Percentiles rank a stretch among this genome's conserved stretches.
Evolutionary conservation across 352 stramenopile genomes (phyloP).

Genomic region (Globisporangium emineosum): DNA sequence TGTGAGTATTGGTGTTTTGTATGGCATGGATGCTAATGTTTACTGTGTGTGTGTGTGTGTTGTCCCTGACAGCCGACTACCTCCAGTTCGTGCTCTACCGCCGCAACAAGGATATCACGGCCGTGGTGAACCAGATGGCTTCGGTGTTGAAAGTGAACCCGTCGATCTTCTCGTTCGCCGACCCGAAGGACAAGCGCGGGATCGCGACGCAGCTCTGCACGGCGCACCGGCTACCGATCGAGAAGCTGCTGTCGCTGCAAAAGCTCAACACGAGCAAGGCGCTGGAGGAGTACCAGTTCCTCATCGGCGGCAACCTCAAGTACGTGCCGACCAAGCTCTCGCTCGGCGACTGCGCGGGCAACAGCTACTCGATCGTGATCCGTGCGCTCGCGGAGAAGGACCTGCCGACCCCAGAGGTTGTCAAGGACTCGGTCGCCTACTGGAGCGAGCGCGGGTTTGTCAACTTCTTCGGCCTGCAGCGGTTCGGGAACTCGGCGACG

Average conservation of each 20-base stretch:
- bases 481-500: constrained; percentile 90
- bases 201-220: constrained; percentile 96
- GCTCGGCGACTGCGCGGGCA: constrained; percentile 88
- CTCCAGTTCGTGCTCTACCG: constrained; percentile 97
- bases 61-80: constrained; percentile 78
- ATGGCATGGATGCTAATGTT: not conserved
- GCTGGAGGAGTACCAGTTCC: constrained; percentile 75
- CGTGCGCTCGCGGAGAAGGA: constrained; percentile 83
- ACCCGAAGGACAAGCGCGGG: constrained; percentile 97
- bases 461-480: constrained; percentile 97
- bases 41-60: constrained; percentile 10
- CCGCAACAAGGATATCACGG: constrained; percentile 95
- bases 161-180: constrained; percentile 88
- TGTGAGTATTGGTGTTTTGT: not conserved
- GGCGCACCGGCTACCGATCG: constrained; percentile 70
- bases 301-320: constrained; percentile 91
- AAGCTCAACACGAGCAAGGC: constrained; percentile 25
- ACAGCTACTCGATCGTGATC: constrained; percentile 93
- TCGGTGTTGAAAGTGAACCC: constrained; percentile 70
- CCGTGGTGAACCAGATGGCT: constrained; percentile 75
- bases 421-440: constrained; percentile 31
- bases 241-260: constrained; percentile 51
- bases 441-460: constrained; percentile 89
- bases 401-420: constrained; percentile 27
- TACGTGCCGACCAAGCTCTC: constrained; percentile 86